These are phyloP conservation scores for Penicillium nordicum DNA, from an alignment of 2,329 filamentous ascomycete species.

Conservation along the genomic window DNA sequence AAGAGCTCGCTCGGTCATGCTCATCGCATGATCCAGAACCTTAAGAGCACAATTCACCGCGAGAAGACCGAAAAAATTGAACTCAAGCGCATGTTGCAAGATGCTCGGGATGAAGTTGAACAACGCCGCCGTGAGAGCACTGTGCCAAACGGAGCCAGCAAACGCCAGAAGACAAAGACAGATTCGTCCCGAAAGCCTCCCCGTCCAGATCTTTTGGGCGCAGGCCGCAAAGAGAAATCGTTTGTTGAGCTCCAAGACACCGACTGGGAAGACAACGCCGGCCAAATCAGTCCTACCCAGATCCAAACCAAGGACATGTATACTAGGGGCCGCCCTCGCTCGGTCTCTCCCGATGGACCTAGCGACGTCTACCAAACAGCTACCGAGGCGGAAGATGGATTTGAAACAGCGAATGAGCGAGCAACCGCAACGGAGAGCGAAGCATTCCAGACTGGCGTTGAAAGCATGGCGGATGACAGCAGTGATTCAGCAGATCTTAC, in stretches of 20 bases:
- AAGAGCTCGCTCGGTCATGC: slow-evolving; percentile 93
- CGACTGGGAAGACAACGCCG: slow-evolving; percentile 83
- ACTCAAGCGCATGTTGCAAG: slow-evolving; percentile 89
- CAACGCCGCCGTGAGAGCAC: slow-evolving; percentile 56
- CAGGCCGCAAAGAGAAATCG: slow-evolving; percentile 67
- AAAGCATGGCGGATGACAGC: slow-evolving; percentile 66
- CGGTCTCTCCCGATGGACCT: slow-evolving; percentile 44
- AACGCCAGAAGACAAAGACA: slow-evolving; percentile 60
- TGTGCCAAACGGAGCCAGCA: slow-evolving; percentile 42
- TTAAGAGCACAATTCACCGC: slow-evolving; percentile 90
- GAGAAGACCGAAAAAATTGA: slow-evolving; percentile 99
- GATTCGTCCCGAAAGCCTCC: slow-evolving; percentile 74
- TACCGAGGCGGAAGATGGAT: slow-evolving; percentile 67
- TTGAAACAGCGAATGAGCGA: slow-evolving; percentile 75
- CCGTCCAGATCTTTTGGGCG: slow-evolving; percentile 70
- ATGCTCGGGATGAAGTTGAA: slow-evolving; percentile 88
- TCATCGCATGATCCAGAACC: slow-evolving; percentile 91
- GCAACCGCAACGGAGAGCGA: slow-evolving; percentile 78
- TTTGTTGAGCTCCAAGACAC: slow-evolving; percentile 77
- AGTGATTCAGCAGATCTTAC: slow-evolving; percentile 68
- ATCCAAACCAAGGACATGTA: slow-evolving; percentile 32
- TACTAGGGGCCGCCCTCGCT: slow-evolving; percentile 24
- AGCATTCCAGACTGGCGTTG: slow-evolving; percentile 89
- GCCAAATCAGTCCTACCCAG: slow-evolving; percentile 56
- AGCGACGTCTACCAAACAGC: slow-evolving; percentile 76